These are phyloP conservation scores for Brassica rapa DNA, from an alignment of 345 rosid genomes.

Conservation along the genomic window DNA sequence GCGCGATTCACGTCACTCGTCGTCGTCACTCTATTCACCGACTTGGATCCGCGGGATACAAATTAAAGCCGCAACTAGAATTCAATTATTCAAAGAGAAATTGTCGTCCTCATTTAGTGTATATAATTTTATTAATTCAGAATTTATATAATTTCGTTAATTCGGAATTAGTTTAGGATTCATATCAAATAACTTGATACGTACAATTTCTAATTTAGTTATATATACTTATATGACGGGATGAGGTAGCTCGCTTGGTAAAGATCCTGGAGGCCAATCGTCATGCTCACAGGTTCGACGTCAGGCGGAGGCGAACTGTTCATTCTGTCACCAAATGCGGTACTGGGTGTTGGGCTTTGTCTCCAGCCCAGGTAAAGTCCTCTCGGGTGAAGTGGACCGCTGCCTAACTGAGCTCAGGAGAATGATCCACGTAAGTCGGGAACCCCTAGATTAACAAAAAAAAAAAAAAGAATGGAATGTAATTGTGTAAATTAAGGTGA, in stretches of 20 bases:
- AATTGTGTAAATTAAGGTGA: neutral
- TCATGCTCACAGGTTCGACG: no score
- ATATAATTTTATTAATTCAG: neutral
- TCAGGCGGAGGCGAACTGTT: no score
- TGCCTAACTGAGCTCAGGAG: no score
- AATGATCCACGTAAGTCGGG: no score
- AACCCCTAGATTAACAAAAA: no score
- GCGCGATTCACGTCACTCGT: conserved; percentile 14
- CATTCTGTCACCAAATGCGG: no score
- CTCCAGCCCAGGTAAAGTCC: no score
- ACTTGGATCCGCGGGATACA: conserved; percentile 28
- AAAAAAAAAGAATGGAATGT: neutral
- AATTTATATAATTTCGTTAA: neutral
- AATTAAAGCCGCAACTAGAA: conserved; percentile 25
- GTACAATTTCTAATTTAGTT: neutral
- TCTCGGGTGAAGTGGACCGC: no score
- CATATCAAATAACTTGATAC: neutral
- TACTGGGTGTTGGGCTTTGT: no score
- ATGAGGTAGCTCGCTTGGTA: no score
- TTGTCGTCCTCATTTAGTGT: conserved; percentile 13
- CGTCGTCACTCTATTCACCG: conserved; percentile 23
- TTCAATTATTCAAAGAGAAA: conserved; percentile 7
- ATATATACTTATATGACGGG: neutral
- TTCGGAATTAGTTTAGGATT: neutral
- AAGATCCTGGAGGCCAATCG: no score